These are phyloP conservation scores for Fusarium dlaminii DNA, from an alignment of 2,329 filamentous ascomycete species.

Conservation along the genomic window DNA sequence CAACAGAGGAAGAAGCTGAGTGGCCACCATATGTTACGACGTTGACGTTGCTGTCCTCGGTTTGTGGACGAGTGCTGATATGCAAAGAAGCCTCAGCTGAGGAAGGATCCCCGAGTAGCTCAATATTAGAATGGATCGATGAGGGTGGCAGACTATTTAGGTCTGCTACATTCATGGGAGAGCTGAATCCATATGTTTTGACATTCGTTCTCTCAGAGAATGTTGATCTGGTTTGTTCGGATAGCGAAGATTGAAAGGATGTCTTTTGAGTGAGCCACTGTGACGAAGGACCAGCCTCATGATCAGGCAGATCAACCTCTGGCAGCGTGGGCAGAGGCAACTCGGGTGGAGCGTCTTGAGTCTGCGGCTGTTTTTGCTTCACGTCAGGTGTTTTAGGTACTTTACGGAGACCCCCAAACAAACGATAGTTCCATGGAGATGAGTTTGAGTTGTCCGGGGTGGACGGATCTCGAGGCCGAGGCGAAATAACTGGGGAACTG, in stretches of 20 bases:
- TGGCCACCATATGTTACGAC: slow-evolving; percentile 62
- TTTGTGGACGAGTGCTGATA: slow-evolving; percentile 48
- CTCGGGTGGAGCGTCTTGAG: slow-evolving; percentile 40
- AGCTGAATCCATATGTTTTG: slow-evolving; percentile 62
- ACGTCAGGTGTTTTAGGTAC: slow-evolving; percentile 52
- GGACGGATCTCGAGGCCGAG: slow-evolving; percentile 22
- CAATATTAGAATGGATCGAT: slow-evolving; percentile 60
- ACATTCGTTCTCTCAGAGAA: slow-evolving; percentile 63
- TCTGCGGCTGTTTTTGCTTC: slow-evolving; percentile 52
- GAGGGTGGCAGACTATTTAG: slow-evolving; percentile 54
- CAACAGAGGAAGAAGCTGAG: slow-evolving; percentile 52
- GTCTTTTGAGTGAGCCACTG: slow-evolving; percentile 35
- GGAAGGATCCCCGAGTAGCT: slow-evolving; percentile 62
- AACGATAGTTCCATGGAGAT: slow-evolving; percentile 63
- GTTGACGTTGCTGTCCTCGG: slow-evolving; percentile 58
- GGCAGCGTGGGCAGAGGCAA: slow-evolving; percentile 44
- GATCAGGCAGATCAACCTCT: slow-evolving; percentile 38
- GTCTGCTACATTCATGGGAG: slow-evolving; percentile 46
- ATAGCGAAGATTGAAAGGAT: slow-evolving; percentile 41
- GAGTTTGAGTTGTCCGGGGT: slow-evolving; percentile 36
- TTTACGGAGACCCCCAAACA: slow-evolving; percentile 65
- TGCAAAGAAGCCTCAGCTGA: slow-evolving; percentile 53
- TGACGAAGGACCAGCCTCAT: slow-evolving; percentile 28
- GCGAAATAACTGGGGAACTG: slow-evolving; percentile 33
- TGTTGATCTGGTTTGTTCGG: slow-evolving; percentile 53